Percentiles rank a stretch among this genome's conserved stretches.
Evolutionary conservation across 495 filamentous ascomycete species (phyloP).

Genomic region (Parachaetomium inaequale): DNA sequence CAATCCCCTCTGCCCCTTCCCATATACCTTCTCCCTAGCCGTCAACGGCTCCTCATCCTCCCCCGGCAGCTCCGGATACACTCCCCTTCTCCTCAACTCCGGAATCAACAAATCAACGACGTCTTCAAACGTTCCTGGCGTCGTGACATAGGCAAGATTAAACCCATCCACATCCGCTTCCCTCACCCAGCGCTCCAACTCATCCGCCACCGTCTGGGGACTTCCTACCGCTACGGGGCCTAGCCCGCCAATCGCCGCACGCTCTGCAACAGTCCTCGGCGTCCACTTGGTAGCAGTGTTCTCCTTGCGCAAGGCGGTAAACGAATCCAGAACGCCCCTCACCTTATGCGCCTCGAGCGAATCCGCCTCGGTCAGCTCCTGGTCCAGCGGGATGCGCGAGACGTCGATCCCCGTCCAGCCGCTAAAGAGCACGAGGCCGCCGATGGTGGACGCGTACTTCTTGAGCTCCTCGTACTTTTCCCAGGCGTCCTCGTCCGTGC

Average conservation of each 20-base stretch:
- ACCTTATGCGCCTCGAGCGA: conserved; percentile 42
- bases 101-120: conserved; percentile 46
- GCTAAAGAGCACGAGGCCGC: conserved; percentile 57
- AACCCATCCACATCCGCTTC: conserved; percentile 65
- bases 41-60: conserved; percentile 46
- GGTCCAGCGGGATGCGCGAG: conserved; percentile 52
- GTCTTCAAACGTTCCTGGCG: conserved; percentile 45
- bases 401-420: conserved; percentile 64
- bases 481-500: conserved; percentile 55
- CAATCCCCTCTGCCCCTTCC: conserved; percentile 52
- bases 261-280: conserved; percentile 52
- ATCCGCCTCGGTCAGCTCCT: conserved; percentile 52
- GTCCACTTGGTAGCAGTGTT: conserved; percentile 46
- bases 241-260: conserved; percentile 54
- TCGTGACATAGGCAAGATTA: conserved; percentile 49
- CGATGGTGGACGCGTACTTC: conserved; percentile 51
- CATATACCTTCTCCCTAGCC: conserved; percentile 59
- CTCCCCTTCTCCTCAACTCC: conserved; percentile 38
- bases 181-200: conserved; percentile 57
- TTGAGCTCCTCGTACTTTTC: conserved; percentile 51
- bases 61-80: conserved; percentile 31
- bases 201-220: conserved; percentile 54
- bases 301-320: conserved; percentile 44
- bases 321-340: conserved; percentile 48
- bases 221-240: conserved; percentile 56